Conservation (phyloP, 192 early-diverging fungal genomes). For the Gamsiella multidivaricata region DNA sequence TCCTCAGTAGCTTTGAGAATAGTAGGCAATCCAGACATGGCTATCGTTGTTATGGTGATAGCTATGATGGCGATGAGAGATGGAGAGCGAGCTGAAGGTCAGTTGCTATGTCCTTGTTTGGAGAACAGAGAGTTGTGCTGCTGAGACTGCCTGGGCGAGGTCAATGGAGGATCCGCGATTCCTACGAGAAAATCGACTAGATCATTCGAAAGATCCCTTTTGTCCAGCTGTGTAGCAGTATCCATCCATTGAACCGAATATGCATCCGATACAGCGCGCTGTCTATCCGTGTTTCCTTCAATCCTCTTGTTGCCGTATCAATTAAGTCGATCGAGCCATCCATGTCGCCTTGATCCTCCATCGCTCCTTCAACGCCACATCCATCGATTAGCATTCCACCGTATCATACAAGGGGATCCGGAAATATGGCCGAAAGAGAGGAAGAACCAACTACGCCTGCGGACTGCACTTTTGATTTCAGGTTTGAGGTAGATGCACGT, state of each 20-base stretch:
- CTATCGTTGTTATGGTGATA: constrained; percentile 58
- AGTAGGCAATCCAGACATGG: constrained; percentile 61
- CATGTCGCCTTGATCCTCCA: background rate
- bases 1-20: constrained; percentile 82
- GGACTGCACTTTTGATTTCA: background rate
- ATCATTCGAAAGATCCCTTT: background rate
- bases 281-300: too few relatives aligned
- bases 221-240: too few relatives aligned
- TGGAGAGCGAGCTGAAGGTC: background rate
- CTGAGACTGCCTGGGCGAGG: too few relatives aligned
- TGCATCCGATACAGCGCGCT: too few relatives aligned
- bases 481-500: background rate
- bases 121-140: too few relatives aligned
- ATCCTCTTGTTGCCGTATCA: too few relatives aligned
- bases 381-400: constrained; percentile 2
- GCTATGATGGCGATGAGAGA: constrained; percentile 15
- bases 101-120: too few relatives aligned
- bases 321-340: too few relatives aligned
- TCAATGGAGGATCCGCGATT: too few relatives aligned
- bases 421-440: constrained; percentile 29
- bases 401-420: constrained; percentile 8
- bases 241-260: background rate
- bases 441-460: background rate
- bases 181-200: too few relatives aligned
- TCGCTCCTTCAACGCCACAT: background rate